Evolutionary conservation across 2,329 filamentous ascomycete genomes (phyloP), one percentile per base, ranked within the genome.

Genomic region (Xenosphaeropsis pyriputrescens): DNA sequence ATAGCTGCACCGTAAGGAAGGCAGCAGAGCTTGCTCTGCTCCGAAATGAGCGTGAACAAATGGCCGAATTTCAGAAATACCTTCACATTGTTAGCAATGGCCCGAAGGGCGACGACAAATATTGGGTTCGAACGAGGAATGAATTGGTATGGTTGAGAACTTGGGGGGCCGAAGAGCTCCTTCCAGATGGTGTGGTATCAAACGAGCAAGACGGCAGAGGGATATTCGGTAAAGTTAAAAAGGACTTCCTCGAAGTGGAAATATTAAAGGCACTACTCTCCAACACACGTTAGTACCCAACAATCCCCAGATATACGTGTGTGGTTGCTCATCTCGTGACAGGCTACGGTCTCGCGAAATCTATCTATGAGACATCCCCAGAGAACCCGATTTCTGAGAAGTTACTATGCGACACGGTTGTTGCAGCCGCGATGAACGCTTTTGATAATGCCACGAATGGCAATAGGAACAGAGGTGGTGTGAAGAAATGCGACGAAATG

Each of bases 391-490:
- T 84, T 3, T 50, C 66, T 2, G 49, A 53, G 2, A 56, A 66
- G 3, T 54, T 65, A 6, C 57, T 85, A 2, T 70, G 75, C 49
- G 66, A 73, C 4, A 72, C 74, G 1, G 62, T 85, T 7, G 60
- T 82, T 32, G 64, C 64, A 1, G 66, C 75, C 34, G 78, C 79
- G 1, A 69, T 86, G 61, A 66, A 71, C 38, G 71, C 79, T 4
- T 91, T 86, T 51, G 84, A 91, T 50, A 84, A 84, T 51, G 83
- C 84, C 3, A 83, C 79, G 16, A 91, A 91, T 49, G 80, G 81
- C 1, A 86, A 89, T 48, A 73, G 74, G 39, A 82, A 72, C 2
- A 68, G 83, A 45, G 84, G 84, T 13, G 79, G 79, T 0, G 67
- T 91, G 49, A 85, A 84, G 57, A 84, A 76, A 55, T 85, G 81